These are phyloP conservation scores for Trichoderma simmonsii DNA, from an alignment of 2,329 filamentous ascomycete species.

Conservation along the genomic window DNA sequence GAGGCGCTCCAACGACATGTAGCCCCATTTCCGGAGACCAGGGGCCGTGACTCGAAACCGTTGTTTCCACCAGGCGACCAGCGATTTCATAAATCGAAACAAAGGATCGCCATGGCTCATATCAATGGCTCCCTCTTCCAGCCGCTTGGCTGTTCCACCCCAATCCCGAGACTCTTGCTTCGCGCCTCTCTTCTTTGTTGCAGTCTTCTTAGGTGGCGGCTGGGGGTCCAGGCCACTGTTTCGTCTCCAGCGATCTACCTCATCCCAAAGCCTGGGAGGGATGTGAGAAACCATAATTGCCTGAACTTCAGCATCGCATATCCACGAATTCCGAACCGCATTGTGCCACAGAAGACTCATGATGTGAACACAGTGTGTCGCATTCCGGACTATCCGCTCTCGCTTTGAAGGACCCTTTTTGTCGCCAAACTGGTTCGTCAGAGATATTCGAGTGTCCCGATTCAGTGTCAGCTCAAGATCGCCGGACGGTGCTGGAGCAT, in stretches of 20 bases:
- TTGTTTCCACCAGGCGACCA: conserved; percentile 87
- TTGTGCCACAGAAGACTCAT: conserved; percentile 89
- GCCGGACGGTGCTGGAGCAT: conserved; percentile 53
- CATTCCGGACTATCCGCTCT: conserved; percentile 72
- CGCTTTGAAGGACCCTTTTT: conserved; percentile 87
- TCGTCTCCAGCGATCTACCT: conserved; percentile 69
- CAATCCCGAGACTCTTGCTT: conserved; percentile 57
- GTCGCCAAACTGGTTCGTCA: conserved; percentile 57
- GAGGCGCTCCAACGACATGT: conserved; percentile 72
- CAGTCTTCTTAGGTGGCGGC: conserved; percentile 28
- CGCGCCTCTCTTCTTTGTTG: conserved; percentile 24
- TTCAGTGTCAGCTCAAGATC: conserved; percentile 72
- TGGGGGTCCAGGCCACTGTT: conserved; percentile 56
- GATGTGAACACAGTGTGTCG: conserved; percentile 86
- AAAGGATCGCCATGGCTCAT: conserved; percentile 81
- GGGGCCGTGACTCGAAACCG: conserved; percentile 74
- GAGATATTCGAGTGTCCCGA: conserved; percentile 55
- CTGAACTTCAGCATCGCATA: conserved; percentile 73
- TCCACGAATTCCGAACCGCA: conserved; percentile 76
- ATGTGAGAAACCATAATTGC: conserved; percentile 73
- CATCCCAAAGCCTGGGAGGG: conserved; percentile 63
- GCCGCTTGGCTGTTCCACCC: conserved; percentile 63
- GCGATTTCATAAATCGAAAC: conserved; percentile 67
- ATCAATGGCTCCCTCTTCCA: conserved; percentile 70
- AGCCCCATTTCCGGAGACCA: conserved; percentile 83